Evolutionary conservation across 495 filamentous ascomycete species (phyloP), one percentile per base, ranked within the genome.

Genomic region (Penicillium canariense): DNA sequence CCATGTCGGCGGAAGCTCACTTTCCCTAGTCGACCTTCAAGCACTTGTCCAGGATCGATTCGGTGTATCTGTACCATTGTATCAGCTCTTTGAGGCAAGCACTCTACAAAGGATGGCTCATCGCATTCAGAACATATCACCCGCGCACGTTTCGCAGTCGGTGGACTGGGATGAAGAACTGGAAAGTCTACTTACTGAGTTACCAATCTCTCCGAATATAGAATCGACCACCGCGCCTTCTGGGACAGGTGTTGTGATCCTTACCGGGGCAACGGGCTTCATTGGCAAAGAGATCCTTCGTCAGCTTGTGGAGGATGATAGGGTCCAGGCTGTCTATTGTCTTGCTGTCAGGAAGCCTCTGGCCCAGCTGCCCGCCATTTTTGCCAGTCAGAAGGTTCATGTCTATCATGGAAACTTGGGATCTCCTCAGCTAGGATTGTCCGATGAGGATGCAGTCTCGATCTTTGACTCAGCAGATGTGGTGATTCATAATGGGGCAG

Each of bases 401-500:
- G n/a, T 66, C 0, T 61, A 77, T 52, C n/a, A 30, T 0, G 80
- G 80, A 0, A 64, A 81, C 48, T 58, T 77, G 1, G 48, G 55
- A 0, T 34, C 36, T 3, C 50, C 64, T 46, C 56, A 18, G 1
- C 51, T 82, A 0, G 81, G 80, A 6, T 62, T 82, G 0, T 63
- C 64, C 0, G 53, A 63, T 0, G 25, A 39, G 0, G 64, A 73
- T 0, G 56, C 54, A 10, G 10, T 9, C 1, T 43, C 28, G 0
- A 58, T 84, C 1, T 73, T 67, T 20, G 12, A 12, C 4, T 34
- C 46, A 2, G 74, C 67, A 0, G 69, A 83, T 39, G 54, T 53
- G 5, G 61, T 84, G 26, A 74, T 85, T 30, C 82, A 84, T 62
- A 76, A 73, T 54, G 81, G 79, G 8, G 77, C 80, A 0, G 71